These are phyloP conservation scores for Colletotrichum sp. DNA, from an alignment of 2,329 filamentous ascomycete genomes.

Conservation along the genomic window DNA sequence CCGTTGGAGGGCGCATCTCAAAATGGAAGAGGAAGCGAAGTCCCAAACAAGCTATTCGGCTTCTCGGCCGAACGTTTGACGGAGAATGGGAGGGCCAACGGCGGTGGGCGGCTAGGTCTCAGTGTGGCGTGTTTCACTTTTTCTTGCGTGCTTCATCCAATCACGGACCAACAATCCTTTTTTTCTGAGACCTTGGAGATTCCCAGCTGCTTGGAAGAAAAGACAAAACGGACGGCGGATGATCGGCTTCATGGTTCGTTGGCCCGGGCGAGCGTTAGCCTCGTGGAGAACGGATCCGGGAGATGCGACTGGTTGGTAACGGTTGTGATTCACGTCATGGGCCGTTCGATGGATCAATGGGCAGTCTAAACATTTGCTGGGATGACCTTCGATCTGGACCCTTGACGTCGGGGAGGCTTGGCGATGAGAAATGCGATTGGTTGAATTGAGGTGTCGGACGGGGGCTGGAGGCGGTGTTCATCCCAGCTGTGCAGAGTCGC, in stretches of 20 bases:
- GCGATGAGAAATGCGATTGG: conserved; percentile 4
- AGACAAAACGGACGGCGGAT: neutral
- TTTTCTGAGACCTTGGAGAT: neutral
- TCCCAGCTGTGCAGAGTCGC: neutral
- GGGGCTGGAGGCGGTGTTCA: neutral
- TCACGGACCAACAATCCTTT: neutral
- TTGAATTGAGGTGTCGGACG: neutral
- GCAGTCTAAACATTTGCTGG: neutral
- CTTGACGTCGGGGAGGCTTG: too few relatives aligned
- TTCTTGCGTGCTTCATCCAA: neutral
- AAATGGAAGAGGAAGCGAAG: conserved; percentile 1
- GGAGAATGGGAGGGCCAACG: neutral
- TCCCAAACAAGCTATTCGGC: neutral
- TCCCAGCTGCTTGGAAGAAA: neutral
- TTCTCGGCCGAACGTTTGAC: neutral
- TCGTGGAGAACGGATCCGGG: neutral
- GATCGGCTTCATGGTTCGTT: neutral
- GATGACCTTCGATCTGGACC: neutral
- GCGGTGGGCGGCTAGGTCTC: neutral
- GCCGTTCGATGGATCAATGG: neutral
- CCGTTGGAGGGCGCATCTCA: neutral
- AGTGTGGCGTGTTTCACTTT: conserved; percentile 6
- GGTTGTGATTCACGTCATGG: neutral
- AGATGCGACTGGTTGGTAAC: neutral
- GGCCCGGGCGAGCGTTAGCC: neutral